Conservation (phyloP, 306 rosid genomes). For the Luffa aegyptiaca region DNA sequence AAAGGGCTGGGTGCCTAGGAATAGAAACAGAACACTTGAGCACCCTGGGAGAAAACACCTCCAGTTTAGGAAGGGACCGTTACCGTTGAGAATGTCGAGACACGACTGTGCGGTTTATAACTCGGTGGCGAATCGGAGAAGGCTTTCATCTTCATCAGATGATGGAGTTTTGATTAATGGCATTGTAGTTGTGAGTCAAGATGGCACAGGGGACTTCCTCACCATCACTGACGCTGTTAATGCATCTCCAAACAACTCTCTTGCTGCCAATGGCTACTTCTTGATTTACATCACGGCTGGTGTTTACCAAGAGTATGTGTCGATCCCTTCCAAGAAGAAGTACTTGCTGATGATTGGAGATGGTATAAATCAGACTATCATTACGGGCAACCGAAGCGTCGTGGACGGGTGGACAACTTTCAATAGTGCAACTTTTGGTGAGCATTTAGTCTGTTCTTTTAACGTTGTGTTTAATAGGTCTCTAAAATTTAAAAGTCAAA, state of each 20-base stretch:
- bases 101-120: slow-evolving; percentile 7
- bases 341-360: slow-evolving; percentile 36
- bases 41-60: slow-evolving; percentile 1
- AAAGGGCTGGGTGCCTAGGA: slow-evolving; percentile 29
- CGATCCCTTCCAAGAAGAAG: slow-evolving; percentile 17
- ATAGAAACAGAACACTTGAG: background rate
- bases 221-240: slow-evolving; percentile 19
- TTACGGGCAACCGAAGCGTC: slow-evolving; percentile 27
- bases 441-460: background rate
- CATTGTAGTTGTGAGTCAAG: slow-evolving; percentile 25
- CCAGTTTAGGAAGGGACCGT: slow-evolving; percentile 10
- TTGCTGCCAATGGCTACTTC: slow-evolving; percentile 28
- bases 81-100: slow-evolving; percentile 21
- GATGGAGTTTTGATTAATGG: slow-evolving; percentile 20
- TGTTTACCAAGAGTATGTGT: slow-evolving; percentile 25
- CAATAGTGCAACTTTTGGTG: slow-evolving; percentile 26
- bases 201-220: slow-evolving; percentile 23
- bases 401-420: slow-evolving; percentile 28
- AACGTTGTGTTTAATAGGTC: too few species aligned
- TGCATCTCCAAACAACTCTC: slow-evolving; percentile 29
- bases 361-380: slow-evolving; percentile 29
- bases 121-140: slow-evolving; percentile 10
- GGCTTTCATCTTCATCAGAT: slow-evolving; percentile 4
- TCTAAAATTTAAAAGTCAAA: too few species aligned
- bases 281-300: slow-evolving; percentile 30